Evolutionary conservation across 2,329 filamentous ascomycete species (phyloP).

Genomic region (Pseudogymnoascus sp.): DNA sequence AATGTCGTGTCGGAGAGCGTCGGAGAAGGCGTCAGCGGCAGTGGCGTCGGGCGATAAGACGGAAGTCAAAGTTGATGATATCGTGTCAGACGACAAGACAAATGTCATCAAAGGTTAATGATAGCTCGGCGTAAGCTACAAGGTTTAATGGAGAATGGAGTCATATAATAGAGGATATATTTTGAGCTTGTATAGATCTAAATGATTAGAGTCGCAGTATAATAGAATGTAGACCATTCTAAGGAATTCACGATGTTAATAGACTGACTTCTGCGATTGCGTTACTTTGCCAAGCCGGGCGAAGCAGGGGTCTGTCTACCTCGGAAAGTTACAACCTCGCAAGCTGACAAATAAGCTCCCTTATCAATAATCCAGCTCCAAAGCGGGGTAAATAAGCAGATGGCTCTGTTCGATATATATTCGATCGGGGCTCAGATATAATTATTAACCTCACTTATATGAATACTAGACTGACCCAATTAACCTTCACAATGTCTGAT

Average conservation of each 20-base stretch:
- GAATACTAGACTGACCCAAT: background rate
- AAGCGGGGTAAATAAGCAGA: background rate
- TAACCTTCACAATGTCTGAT: background rate
- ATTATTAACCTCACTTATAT: background rate
- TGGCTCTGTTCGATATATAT: background rate
- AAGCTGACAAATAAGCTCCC: background rate
- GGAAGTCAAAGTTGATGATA: background rate
- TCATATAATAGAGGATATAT: constrained; percentile 2
- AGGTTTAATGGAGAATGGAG: background rate
- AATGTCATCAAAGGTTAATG: background rate
- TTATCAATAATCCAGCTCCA: background rate
- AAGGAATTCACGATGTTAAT: background rate
- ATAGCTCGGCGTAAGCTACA: background rate
- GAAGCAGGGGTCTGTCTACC: background rate
- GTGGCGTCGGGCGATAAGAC: background rate
- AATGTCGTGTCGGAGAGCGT: background rate
- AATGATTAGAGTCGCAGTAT: background rate
- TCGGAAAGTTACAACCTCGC: background rate
- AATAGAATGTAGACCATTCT: background rate
- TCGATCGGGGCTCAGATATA: background rate
- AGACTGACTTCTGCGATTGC: background rate
- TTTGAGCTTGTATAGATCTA: background rate
- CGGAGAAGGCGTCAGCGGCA: background rate
- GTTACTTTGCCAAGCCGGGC: background rate
- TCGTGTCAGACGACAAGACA: background rate